These are phyloP conservation scores for Quercus dentata DNA, from an alignment of 306 rosid genomes.

Conservation along the genomic window DNA sequence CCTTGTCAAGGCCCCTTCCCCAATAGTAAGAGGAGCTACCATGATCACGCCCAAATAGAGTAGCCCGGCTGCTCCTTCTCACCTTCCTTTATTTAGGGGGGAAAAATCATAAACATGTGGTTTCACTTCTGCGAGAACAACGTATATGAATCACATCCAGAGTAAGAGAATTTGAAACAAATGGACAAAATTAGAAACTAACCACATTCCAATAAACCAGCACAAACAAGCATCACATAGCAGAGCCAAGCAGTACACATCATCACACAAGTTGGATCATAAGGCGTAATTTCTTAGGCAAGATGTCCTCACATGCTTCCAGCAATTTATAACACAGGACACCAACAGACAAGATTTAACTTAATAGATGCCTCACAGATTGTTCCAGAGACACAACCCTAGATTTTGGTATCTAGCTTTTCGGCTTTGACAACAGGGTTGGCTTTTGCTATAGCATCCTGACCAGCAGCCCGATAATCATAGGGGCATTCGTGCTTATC, in stretches of 20 bases:
- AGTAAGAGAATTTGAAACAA: too few relatives aligned
- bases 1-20: too few relatives aligned
- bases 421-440: conserved; percentile 44
- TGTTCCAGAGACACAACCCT: not conserved
- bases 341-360: conserved; percentile 9
- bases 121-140: not conserved
- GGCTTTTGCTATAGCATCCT: conserved; percentile 40
- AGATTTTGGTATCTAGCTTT: conserved; percentile 38
- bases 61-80: too few relatives aligned
- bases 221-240: conserved; percentile 1
- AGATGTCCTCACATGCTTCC: conserved; percentile 12
- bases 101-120: not conserved
- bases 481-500: conserved; percentile 36
- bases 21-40: too few relatives aligned
- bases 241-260: not conserved
- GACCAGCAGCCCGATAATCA: conserved; percentile 30
- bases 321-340: conserved; percentile 3
- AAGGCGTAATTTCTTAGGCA: not conserved
- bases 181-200: not conserved
- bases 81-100: too few relatives aligned
- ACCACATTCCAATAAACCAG: not conserved
- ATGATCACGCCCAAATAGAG: too few relatives aligned
- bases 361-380: not conserved
- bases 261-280: not conserved
- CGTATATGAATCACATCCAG: not conserved